These are phyloP conservation scores for Aspergillus tamarii DNA, from an alignment of 2,329 filamentous ascomycete species.

Conservation along the genomic window DNA sequence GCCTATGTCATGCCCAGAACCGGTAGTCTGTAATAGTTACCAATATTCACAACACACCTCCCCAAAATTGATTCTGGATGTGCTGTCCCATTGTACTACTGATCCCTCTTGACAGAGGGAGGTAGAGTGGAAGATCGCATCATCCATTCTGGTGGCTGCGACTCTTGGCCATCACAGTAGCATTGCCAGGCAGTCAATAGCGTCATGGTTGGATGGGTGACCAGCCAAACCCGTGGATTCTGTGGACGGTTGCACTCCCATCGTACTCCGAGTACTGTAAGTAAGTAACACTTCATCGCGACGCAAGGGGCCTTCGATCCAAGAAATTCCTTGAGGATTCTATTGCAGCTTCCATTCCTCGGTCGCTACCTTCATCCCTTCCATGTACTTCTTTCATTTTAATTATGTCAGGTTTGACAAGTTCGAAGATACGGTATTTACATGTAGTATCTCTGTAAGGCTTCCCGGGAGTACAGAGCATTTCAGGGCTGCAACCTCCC, in stretches of 20 bases:
- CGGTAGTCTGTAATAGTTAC: conserved; percentile 14
- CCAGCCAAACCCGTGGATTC: conserved; percentile 5
- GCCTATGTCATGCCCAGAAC: conserved; percentile 18
- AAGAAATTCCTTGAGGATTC: conserved; percentile 18
- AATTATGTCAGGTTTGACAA: neutral
- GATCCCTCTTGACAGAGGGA: neutral
- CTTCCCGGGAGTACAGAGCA: neutral
- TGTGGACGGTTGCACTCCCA: neutral
- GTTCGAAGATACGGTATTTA: neutral
- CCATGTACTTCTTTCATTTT: conserved; percentile 1
- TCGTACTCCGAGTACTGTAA: neutral
- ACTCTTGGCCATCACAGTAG: conserved; percentile 1
- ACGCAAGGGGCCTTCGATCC: conserved; percentile 13
- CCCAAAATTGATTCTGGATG: neutral
- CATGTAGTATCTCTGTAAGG: neutral
- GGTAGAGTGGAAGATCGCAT: neutral
- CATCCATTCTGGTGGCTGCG: neutral
- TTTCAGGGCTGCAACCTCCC: neutral
- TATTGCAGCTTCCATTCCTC: conserved; percentile 16
- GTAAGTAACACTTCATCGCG: conserved; percentile 3
- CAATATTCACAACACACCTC: neutral
- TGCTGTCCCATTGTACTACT: neutral
- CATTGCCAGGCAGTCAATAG: conserved; percentile 12
- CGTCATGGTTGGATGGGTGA: conserved; percentile 17
- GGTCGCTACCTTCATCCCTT: neutral